Base-by-base conservation (phyloP, 257 asterid species). In the Nicotiana paniculata region DNA sequence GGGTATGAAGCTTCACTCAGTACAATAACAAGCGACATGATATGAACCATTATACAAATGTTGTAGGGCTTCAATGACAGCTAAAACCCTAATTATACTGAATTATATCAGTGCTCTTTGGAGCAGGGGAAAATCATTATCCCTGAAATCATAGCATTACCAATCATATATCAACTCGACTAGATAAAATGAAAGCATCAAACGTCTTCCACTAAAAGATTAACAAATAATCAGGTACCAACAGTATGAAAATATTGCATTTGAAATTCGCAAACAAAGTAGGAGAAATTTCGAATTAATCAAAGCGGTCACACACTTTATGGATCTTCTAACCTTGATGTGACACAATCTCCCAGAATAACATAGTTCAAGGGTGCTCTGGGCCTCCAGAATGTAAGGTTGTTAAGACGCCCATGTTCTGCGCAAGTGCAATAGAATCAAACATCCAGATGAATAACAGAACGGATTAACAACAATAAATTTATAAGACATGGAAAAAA, bases 321-420 rank as follows among this genome's bases (percentile, higher is more conserved):
- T 66, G 68, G 78, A 77, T 74, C 64, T 79, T 58, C 86, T 85
- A 85, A 96, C 99, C 99, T 89, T 82, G 99, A 96, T 59, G 99
- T 96, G 84, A 96, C 91, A 84, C 97, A 94, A 89, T 96, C 99
- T 64, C 99, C 99, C 91, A 96, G 85, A 84, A 93, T 85, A 82
- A 90, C 99, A 91, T 94, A 96, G 84, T 96, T 96, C 28, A 98
- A 88, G 53, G 97, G 98, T 90, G 99, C 98, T 81, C 93, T 90
- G 70, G 99, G 99, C 92, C 99, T 93, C 99, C 99, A 96, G 87
- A 96, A 96, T 79, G 98, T 96, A 85, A 96, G 86, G 86, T 94
- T 91, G 92, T 94, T 89, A 82, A 94, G 93, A 85, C 69, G 85
- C 72, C 94, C 98, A 85, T 89, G 90, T 83, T 93, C 99, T 94